Evolutionary conservation across 2,329 filamentous ascomycete genomes (phyloP), one percentile per base, ranked within the genome.

Genomic region (Chrysosporium keratinophilum): DNA sequence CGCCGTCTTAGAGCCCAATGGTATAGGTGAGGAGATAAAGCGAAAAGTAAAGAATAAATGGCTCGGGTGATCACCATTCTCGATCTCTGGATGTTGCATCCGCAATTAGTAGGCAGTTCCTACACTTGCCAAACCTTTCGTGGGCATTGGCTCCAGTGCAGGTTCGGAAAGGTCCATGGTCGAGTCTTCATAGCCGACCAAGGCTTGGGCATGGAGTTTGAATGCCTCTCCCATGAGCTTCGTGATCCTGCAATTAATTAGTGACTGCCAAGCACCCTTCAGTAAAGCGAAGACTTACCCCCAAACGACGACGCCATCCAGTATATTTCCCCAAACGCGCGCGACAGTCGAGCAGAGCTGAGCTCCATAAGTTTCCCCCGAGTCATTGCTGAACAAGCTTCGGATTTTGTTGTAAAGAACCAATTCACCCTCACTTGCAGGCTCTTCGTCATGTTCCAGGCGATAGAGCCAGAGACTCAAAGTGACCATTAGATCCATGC

Each of bases 271-370:
- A 34, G 53, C 54, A 50, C 48, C 42, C 1, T 37, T 17, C 4
- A 34, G 14, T 23, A 5, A 43, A 47, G 23, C n/a, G 19, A 58
- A 65, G 60, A 86, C 89, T 82, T 84, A 95, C 89, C 93, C 93
- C 93, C 93, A 97, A 57, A 98, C 93, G 62, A 97, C 91, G 59
- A 97, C 93, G 73, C 96, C 93, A 67, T 97, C 93, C 60, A 97
- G 83, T 85, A 97, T 96, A 59, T 88, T 91, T 63, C 91, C 93
- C 93, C 93, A 98, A 44, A 97, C 82, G 64, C 88, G 83, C 58
- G 91, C 90, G 42, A 98, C 91, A 50, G 88, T 88, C n/a, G 90
- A 93, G 75, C 91, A 96, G 62, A 98, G 76, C 68, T 94, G 90
- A 50, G 83, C 42, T 59, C 84, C 85, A 68, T 88, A 88, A 20